These are phyloP conservation scores for Scedosporium minutisporum DNA, from an alignment of 2,329 filamentous ascomycete genomes.

Conservation along the genomic window DNA sequence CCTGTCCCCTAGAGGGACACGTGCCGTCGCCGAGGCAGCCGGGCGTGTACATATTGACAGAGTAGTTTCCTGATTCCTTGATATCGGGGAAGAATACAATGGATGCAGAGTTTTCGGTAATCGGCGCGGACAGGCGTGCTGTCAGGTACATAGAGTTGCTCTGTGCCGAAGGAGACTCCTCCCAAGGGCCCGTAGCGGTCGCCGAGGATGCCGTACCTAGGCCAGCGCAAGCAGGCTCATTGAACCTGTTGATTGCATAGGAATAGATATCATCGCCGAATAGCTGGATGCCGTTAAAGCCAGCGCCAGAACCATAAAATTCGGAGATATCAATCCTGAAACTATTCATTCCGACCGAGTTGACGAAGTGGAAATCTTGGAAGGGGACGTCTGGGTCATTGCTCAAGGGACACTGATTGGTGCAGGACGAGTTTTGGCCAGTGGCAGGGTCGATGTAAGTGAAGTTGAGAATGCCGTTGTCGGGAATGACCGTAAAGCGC, in stretches of 20 bases:
- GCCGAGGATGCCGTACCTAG: conserved; percentile 53
- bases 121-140: conserved; percentile 47
- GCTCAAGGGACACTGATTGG: conserved; percentile 76
- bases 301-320: conserved; percentile 80
- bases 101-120: conserved; percentile 49
- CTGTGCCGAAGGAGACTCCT: conserved; percentile 51
- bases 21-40: conserved; percentile 74
- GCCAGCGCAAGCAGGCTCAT: conserved; percentile 70
- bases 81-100: conserved; percentile 80
- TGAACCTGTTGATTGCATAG: conserved; percentile 80
- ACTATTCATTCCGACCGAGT: conserved; percentile 73
- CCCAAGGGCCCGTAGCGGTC: conserved; percentile 66
- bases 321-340: conserved; percentile 79
- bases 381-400: conserved; percentile 54
- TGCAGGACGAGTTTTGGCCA: conserved; percentile 62
- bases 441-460: conserved; percentile 73
- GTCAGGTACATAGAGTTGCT: conserved; percentile 72
- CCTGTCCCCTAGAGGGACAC: conserved; percentile 66
- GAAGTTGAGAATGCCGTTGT: conserved; percentile 91
- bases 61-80: conserved; percentile 82
- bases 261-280: conserved; percentile 77
- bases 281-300: conserved; percentile 76
- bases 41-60: conserved; percentile 83
- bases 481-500: conserved; percentile 74
- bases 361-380: conserved; percentile 90